Evolutionary conservation across 192 early-diverging fungal genomes (phyloP), one percentile per base, ranked within the genome.

Genomic region (Dissophora ornata): DNA sequence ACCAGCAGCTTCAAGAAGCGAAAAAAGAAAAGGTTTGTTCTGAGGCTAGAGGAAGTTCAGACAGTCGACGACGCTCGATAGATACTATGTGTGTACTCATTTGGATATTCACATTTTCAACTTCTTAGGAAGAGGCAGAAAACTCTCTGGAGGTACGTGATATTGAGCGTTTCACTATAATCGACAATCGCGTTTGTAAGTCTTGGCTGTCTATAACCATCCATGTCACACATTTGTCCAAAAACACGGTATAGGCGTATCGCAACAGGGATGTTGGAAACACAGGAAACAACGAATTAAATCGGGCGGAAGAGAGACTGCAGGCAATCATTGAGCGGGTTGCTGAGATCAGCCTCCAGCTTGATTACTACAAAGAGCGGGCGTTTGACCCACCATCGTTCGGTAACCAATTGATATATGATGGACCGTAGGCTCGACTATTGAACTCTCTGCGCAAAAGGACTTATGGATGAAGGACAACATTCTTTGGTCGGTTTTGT

Each of bases 351-450:
- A 77, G 67, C 13, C 18, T 55, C 11, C 73, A 77, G 40, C 21
- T 77, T 1, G 73, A 77, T 38, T 77, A 67, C 24, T 77, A 77
- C 30, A 77, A 77, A 25, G 64, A 77, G 13, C 65, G 59, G 0
- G 73, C 73, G 4, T 77, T 77, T 16, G 73, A 77, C 49, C 59
- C 59, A 42, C 73, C 73, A 9, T 62, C 71, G 1, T 75, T 66
- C 25, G 57, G 71, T 75, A 75, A 33, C 26, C 25, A 15, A 28
- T 21, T 42, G 42, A 2, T 3, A 30, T 2, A 45, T 46, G n/a
- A n/a, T 21, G 53, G 18, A 38, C 34, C 3, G 19, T 55, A 18
- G 45, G 4, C 45, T 47, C n/a, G n/a, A n/a, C n/a, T n/a, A n/a
- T n/a, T n/a, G n/a, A n/a, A n/a, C n/a, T n/a, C n/a, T n/a, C n/a